Evolutionary conservation across 2,329 filamentous ascomycete genomes (phyloP), one percentile per base, ranked within the genome.

Genomic region (Aspergillus clavatus): DNA sequence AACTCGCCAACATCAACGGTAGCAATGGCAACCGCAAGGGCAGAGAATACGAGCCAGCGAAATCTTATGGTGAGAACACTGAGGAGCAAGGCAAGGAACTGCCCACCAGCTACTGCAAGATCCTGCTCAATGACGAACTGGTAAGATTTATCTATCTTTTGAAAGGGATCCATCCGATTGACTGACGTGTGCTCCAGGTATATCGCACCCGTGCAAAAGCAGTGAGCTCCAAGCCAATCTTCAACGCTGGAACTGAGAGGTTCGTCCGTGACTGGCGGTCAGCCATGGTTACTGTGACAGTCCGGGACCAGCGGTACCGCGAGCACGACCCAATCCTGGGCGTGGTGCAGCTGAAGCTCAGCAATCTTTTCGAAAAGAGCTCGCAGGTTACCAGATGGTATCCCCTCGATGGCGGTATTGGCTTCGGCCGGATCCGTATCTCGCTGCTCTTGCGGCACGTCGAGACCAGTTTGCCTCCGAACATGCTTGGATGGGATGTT

Each of bases 141-240:
- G 80, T 82, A 67, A 56, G 72, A 7, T 16, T 19, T n/a, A 19
- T 49, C 11, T 11, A 10, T 19, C 16, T 8, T 16, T 41, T 4
- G 16, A 42, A 22, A 28, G 24, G 4, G 18, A 8, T n/a, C n/a
- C 23, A 24, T 24, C 23, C 4, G 8, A 28, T 12, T 41, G 23
- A 5, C 23, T 45, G 44, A 52, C 38, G 23, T 51, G 10, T 35
- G 54, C 51, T 54, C 37, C 55, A 78, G 71, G 76, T 89, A 14
- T 97, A 96, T 74, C 89, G 91, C 61, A 97, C 91, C n/a, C 82
- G 93, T 60, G 82, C 88, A 27, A 97, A 98, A 74, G 90, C 90
- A 3, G 86, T 95, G 6, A 94, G 87, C 27, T 94, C 88, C 42
- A 90, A 94, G 65, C 93, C 93, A 1, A 96, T 97, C 53, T 97